Percentiles rank a stretch among this genome's conserved stretches.
Evolutionary conservation across 495 filamentous ascomycete genomes (phyloP).

Genomic region (Neurospora intermedia): DNA sequence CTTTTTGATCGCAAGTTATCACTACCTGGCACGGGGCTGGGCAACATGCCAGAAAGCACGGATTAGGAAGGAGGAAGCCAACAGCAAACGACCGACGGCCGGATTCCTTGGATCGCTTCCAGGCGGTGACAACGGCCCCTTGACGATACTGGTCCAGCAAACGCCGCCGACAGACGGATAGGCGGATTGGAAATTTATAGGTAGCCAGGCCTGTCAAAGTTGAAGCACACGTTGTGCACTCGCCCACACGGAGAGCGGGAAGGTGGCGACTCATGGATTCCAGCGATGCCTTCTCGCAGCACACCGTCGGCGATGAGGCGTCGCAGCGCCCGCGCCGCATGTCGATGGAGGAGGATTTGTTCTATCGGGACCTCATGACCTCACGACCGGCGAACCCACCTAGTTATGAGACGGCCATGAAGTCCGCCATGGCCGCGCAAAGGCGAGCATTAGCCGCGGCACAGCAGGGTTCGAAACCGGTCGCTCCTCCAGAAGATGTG

Average conservation of each 20-base stretch:
- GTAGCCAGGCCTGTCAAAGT: background rate
- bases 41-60: conserved; percentile 16
- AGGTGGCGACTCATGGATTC: background rate
- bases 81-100: background rate
- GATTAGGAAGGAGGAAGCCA: conserved; percentile 16
- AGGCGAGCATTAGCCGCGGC: conserved; percentile 15
- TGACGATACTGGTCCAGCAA: background rate
- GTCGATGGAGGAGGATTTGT: conserved; percentile 32
- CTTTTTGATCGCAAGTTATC: background rate
- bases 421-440: conserved; percentile 22
- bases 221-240: background rate
- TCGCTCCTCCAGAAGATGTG: conserved; percentile 19
- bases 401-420: conserved; percentile 26
- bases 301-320: conserved; percentile 18
- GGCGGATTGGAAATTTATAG: background rate
- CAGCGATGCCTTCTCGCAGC: conserved; percentile 25
- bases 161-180: background rate
- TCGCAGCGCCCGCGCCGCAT: conserved; percentile 22
- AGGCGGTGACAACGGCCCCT: conserved; percentile 1
- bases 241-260: background rate
- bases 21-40: conserved; percentile 4
- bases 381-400: conserved; percentile 26
- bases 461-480: background rate
- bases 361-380: conserved; percentile 26
- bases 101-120: background rate